A percentile compares a stretch with the other conserved stretches of the same genome.
phyloP scores from a whole-genome alignment of 2,329 filamentous ascomycete genomes.

The Aspergillaceae sp. region DNA sequence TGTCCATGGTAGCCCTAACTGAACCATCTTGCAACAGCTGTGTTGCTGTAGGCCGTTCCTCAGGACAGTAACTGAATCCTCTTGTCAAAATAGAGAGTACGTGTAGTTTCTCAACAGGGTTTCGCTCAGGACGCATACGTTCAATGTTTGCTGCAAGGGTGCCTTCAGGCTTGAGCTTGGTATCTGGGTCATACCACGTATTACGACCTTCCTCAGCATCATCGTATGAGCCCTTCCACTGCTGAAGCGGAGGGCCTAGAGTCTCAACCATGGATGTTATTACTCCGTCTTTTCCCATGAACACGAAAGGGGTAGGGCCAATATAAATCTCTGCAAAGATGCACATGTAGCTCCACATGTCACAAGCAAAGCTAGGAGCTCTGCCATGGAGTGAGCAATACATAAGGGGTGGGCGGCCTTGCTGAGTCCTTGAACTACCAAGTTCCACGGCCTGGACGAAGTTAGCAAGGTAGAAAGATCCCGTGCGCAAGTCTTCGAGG shows the following conservation, averaged over 20 bases:
- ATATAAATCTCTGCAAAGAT: constrained; percentile 20
- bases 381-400: constrained; percentile 19
- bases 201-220: constrained; percentile 7
- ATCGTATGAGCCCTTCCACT: constrained; percentile 12
- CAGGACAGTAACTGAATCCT: constrained; percentile 17
- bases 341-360: constrained; percentile 26
- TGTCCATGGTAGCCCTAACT: constrained; percentile 21
- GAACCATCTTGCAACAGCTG: constrained; percentile 20
- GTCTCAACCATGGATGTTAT: constrained; percentile 12
- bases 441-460: constrained; percentile 20
- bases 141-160: constrained; percentile 9
- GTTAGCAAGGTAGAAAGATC: constrained; percentile 22
- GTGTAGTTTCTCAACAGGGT: constrained; percentile 13
- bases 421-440: constrained; percentile 5
- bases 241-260: constrained; percentile 20
- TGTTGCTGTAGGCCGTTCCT: constrained; percentile 17
- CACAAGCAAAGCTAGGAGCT: constrained; percentile 18
- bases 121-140: constrained; percentile 10
- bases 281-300: constrained; percentile 9
- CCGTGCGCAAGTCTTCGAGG: constrained; percentile 14
- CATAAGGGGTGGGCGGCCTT: constrained; percentile 8
- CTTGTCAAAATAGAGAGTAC: constrained; percentile 11
- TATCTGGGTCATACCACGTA: constrained; percentile 21
- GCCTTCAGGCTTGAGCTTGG: constrained; percentile 3
- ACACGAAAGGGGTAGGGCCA: constrained; percentile 11